Evolutionary conservation across 805 yeast species (phyloP).

Genomic region (Suhomyces sp.): DNA sequence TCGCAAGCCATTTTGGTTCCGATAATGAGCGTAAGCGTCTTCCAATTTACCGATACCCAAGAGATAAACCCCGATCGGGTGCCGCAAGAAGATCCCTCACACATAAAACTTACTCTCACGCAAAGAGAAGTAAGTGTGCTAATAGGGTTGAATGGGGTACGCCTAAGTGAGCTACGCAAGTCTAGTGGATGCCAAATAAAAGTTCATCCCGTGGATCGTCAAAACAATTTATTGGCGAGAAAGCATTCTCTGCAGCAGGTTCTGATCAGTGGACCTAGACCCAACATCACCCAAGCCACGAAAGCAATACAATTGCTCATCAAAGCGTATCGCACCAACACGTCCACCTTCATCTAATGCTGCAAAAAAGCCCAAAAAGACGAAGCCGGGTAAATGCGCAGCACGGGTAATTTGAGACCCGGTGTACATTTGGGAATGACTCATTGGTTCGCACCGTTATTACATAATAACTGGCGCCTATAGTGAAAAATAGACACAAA

Average conservation of each 20-base stretch:
- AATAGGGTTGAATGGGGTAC: constrained; percentile 24
- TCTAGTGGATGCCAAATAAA: constrained; percentile 21
- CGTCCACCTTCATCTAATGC: background rate
- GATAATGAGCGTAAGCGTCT: background rate
- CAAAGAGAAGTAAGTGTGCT: constrained; percentile 17
- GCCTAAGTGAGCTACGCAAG: constrained; percentile 21
- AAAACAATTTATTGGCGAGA: background rate
- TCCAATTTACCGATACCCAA: background rate
- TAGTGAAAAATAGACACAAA: background rate
- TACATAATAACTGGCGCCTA: no score
- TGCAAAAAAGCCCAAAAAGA: no score
- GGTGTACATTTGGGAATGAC: background rate
- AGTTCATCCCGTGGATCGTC: constrained; percentile 5
- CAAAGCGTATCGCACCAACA: background rate
- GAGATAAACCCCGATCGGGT: no score
- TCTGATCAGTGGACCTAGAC: background rate
- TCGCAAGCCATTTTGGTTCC: background rate
- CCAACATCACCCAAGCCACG: background rate
- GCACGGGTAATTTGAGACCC: background rate
- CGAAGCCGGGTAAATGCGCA: constrained; percentile 1
- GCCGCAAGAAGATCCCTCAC: no score
- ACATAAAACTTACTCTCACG: background rate
- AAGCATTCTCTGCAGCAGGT: background rate
- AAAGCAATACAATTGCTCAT: background rate
- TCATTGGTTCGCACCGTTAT: background rate